Evolutionary conservation across 2,329 filamentous ascomycete species (phyloP).

Genomic region (Teratosphaeriaceae sp.): DNA sequence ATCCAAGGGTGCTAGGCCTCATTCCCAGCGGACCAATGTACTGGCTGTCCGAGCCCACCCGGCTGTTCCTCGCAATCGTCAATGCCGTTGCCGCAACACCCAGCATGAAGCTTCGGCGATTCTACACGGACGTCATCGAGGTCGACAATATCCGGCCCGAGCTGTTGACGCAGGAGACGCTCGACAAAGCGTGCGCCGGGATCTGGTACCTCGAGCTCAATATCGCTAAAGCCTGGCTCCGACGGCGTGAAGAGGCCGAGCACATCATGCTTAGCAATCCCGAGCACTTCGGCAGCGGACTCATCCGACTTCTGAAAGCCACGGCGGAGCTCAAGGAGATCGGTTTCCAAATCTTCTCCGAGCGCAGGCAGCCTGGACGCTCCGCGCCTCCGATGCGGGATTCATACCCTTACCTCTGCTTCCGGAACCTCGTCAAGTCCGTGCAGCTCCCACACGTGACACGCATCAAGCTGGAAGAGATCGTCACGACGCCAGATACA

Average conservation of each 20-base stretch:
- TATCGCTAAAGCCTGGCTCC: constrained; percentile 17
- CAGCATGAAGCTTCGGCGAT: constrained; percentile 15
- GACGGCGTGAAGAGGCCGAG: constrained; percentile 6
- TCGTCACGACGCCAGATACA: constrained; percentile 16
- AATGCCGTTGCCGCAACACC: constrained; percentile 13
- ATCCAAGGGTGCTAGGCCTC: constrained; percentile 23
- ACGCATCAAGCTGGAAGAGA: constrained; percentile 25
- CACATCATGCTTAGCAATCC: neutral
- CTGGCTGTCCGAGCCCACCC: constrained; percentile 18
- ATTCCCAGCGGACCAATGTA: constrained; percentile 14
- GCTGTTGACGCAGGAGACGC: constrained; percentile 11
- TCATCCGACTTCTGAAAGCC: constrained; percentile 18
- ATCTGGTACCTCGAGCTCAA: constrained; percentile 27
- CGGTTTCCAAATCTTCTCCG: constrained; percentile 23
- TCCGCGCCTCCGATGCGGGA: too few relatives aligned
- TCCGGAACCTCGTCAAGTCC: constrained; percentile 11
- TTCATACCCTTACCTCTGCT: constrained; percentile 18
- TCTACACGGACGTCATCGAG: constrained; percentile 29
- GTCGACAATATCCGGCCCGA: constrained; percentile 20
- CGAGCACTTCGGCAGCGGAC: constrained; percentile 13
- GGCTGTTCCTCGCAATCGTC: constrained; percentile 22
- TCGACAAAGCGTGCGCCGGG: constrained; percentile 17
- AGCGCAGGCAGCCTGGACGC: constrained; percentile 15
- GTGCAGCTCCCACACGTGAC: constrained; percentile 16
- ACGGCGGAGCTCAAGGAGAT: constrained; percentile 19